Percentiles rank a stretch among this genome's conserved stretches.
Evolutionary conservation across 2,329 filamentous ascomycete genomes (phyloP).

Genomic region (Chrysoporthe deuterocubensis): DNA sequence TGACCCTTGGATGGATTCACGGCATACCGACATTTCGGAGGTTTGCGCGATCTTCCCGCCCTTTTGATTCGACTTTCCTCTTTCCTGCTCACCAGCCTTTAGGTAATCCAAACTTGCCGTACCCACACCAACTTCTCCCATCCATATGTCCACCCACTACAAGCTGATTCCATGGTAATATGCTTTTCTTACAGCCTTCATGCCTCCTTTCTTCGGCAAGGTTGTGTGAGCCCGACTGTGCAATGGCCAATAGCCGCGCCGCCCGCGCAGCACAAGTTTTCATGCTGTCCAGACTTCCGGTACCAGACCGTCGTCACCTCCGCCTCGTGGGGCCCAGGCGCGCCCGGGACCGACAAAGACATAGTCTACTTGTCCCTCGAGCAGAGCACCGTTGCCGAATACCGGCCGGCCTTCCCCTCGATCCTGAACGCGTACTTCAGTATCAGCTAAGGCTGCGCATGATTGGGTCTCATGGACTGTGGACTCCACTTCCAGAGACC

Average conservation of each 20-base stretch:
- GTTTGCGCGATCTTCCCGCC: conserved; percentile 11
- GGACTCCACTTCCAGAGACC: conserved; percentile 24
- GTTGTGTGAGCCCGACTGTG: conserved; percentile 1
- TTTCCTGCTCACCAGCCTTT: not conserved
- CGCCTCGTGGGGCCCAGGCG: conserved; percentile 8
- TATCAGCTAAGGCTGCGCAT: not conserved
- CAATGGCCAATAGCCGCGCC: conserved; percentile 18
- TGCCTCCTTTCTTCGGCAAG: conserved; percentile 16
- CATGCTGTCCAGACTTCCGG: conserved; percentile 14
- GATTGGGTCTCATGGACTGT: conserved; percentile 13
- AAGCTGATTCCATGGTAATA: conserved; percentile 4
- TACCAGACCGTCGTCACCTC: conserved; percentile 13
- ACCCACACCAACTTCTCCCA: not conserved
- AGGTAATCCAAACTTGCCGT: conserved; percentile 14
- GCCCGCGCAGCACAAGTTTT: conserved; percentile 17
- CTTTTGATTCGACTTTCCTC: conserved; percentile 15
- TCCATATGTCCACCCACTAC: conserved; percentile 4
- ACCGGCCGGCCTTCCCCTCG: conserved; percentile 7
- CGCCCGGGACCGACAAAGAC: conserved; percentile 12
- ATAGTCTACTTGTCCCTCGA: conserved; percentile 10
- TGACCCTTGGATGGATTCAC: conserved; percentile 9
- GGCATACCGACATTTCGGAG: conserved; percentile 23
- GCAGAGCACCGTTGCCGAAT: conserved; percentile 15
- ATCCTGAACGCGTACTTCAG: not conserved
- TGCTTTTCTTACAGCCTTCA: conserved; percentile 16